Base-by-base conservation (phyloP, 2,329 filamentous ascomycete species). In the Pyrenochaeta sp. region DNA sequence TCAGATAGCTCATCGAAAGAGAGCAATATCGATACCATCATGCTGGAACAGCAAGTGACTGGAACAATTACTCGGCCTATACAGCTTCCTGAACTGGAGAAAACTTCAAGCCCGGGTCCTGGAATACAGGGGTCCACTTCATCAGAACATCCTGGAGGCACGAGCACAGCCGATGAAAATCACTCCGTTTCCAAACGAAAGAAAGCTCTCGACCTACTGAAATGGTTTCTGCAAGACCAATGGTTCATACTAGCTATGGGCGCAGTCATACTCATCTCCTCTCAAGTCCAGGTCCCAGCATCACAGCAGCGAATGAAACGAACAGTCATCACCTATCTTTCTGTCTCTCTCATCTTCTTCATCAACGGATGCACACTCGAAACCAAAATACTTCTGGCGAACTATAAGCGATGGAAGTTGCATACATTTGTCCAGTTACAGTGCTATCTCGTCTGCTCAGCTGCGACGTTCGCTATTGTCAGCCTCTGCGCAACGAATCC, bases 361-460 rank as follows among this genome's bases (percentile, higher is more conserved):
- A 78, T 89, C 53, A 88, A 85, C 41, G 87, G 87, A 3, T 78
- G 88, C 56, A 87, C 87, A 37, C 80, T 90, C 13, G 78, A 85
- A 6, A 83, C 81, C 0, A 74, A 77, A 22, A 82, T 88, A 55
- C 73, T 89, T 7, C 69, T 80, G 29, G 71, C 76, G 37, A 87
- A 89, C 57, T 77, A 82, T 44, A 76, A 77, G 41, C 86, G 87
- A 44, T 88, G 84, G 84, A 81, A 84, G 14, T 72, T 89, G 11
- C 87, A 90, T 58, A 60, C 84, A 7, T 76, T 88, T 18, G 84
- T 87, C 1, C 87, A 90, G 61, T 77, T 80, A 1, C 83, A 84
- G 50, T 87, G 83, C 41, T 89, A 88, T 61, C 71, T 88, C 3
- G 69, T 89, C 17, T 83, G 87, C 26, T 86, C 85, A 0, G 78